Evolutionary conservation across 2,329 filamentous ascomycete species (phyloP).

Genomic region (Hortaea werneckii): DNA sequence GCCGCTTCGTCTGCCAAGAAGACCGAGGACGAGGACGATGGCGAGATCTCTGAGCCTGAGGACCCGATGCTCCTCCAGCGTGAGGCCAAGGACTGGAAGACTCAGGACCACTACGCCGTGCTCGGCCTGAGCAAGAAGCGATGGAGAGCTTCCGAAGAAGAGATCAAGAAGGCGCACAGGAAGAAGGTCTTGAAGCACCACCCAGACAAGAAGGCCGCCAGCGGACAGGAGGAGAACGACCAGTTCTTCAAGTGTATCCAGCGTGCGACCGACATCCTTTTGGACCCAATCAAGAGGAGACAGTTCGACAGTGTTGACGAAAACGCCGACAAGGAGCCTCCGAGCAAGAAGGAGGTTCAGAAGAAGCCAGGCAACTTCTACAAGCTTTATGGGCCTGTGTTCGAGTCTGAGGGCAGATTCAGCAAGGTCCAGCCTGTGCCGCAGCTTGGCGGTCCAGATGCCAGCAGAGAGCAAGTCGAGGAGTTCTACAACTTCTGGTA

Average conservation of each 20-base stretch:
- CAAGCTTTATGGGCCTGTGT: slow-evolving; percentile 85
- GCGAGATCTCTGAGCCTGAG: slow-evolving; percentile 87
- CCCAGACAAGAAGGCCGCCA: slow-evolving; percentile 95
- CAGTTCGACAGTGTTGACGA: slow-evolving; percentile 98
- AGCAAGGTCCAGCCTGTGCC: slow-evolving; percentile 85
- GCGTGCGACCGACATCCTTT: slow-evolving; percentile 87
- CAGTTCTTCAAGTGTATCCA: slow-evolving; percentile 99
- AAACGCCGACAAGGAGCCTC: slow-evolving; percentile 81
- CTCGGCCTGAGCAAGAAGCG: slow-evolving; percentile 88
- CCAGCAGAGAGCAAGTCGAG: slow-evolving; percentile 81
- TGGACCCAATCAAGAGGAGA: slow-evolving; percentile 82
- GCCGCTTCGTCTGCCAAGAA: slow-evolving; percentile 93
- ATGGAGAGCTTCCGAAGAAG: slow-evolving; percentile 85
- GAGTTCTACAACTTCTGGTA: slow-evolving; percentile 99
- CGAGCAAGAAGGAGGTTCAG: slow-evolving; percentile 77
- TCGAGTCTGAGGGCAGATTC: slow-evolving; percentile 88
- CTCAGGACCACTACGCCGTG: slow-evolving; percentile 96
- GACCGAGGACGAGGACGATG: slow-evolving; percentile 79
- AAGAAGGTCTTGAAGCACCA: slow-evolving; percentile 99
- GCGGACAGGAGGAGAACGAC: slow-evolving; percentile 80
- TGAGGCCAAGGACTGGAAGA: slow-evolving; percentile 99
- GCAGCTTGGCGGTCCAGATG: slow-evolving; percentile 70
- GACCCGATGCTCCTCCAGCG: slow-evolving; percentile 84
- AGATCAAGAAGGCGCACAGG: slow-evolving; percentile 97
- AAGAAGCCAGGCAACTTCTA: slow-evolving; percentile 72